Conservation (phyloP, 441 rosid genomes). For the Pelargonium australe region DNA sequence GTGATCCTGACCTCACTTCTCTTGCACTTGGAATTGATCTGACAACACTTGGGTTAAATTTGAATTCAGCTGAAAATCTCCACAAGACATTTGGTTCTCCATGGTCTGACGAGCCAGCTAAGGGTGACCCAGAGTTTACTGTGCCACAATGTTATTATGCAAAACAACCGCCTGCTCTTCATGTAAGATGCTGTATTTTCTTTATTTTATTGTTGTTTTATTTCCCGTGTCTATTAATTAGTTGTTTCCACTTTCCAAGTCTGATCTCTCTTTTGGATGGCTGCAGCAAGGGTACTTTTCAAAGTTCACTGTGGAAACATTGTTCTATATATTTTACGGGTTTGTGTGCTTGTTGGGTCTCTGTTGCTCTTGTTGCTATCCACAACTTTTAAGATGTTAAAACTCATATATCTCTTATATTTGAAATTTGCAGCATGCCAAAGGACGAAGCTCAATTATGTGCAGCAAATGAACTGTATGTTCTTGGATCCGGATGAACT, state of each 20-base stretch:
- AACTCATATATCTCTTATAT: conserved; percentile 3
- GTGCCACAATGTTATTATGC: conserved; percentile 85
- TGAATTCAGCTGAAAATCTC: conserved; percentile 82
- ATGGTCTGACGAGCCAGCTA: conserved; percentile 89
- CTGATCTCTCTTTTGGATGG: conserved; percentile 18
- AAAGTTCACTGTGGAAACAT: conserved; percentile 60
- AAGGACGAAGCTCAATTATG: conserved; percentile 86
- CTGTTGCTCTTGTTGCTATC: not conserved
- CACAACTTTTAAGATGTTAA: not conserved
- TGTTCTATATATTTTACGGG: conserved; percentile 91
- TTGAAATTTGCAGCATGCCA: conserved; percentile 72
- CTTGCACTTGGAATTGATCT: conserved; percentile 93
- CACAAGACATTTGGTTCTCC: conserved; percentile 95
- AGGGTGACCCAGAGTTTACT: conserved; percentile 81
- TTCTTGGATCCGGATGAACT: conserved; percentile 14
- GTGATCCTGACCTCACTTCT: conserved; percentile 75
- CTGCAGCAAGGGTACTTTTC: conserved; percentile 79
- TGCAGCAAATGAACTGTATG: conserved; percentile 97
- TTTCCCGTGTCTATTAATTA: no score
- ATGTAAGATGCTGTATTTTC: conserved; percentile 32
- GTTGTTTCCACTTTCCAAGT: not conserved
- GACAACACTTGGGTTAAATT: conserved; percentile 76
- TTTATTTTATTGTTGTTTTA: not conserved
- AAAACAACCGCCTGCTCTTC: conserved; percentile 60
- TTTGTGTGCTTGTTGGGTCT: conserved; percentile 20